Conservation (phyloP, 345 rosid species). For the Arabis hirsuta region DNA sequence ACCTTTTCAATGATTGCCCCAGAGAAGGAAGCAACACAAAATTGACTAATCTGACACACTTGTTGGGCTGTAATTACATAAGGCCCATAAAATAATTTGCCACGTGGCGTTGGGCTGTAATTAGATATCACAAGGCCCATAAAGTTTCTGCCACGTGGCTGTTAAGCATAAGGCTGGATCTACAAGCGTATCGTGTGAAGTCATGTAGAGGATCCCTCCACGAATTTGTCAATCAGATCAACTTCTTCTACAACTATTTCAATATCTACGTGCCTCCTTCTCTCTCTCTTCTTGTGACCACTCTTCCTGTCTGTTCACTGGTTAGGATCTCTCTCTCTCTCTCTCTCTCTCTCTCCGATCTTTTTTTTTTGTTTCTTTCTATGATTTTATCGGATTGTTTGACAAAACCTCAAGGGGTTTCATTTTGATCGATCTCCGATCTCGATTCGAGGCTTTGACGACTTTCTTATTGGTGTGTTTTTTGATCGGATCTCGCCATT, state of each 20-base stretch:
- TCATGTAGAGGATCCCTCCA: constrained; percentile 28
- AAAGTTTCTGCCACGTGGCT: constrained; percentile 3
- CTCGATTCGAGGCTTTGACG: background rate
- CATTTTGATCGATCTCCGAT: constrained; percentile 35
- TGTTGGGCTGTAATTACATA: too few species aligned
- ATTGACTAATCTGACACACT: too few species aligned
- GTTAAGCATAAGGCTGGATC: background rate
- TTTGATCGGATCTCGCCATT: constrained; percentile 47
- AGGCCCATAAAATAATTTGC: too few species aligned
- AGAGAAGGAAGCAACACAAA: too few species aligned
- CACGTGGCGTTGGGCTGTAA: constrained; percentile 28
- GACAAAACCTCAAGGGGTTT: constrained; percentile 30
- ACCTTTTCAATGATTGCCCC: too few species aligned
- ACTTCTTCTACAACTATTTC: constrained; percentile 37
- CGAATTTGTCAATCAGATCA: constrained; percentile 39
- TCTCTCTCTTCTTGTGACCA: constrained; percentile 42
- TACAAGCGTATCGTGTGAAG: constrained; percentile 19
- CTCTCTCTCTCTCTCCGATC: constrained; percentile 23
- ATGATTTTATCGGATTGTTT: constrained; percentile 22
- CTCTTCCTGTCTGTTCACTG: constrained; percentile 42
- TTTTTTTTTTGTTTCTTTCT: constrained; percentile 2
- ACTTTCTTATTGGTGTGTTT: constrained; percentile 13
- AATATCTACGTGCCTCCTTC: constrained; percentile 42
- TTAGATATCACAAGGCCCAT: constrained; percentile 19
- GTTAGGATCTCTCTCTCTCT: constrained; percentile 40